Evolutionary conservation across 192 early-diverging fungal species (phyloP).

Genomic region (Entrophospora sp.): DNA sequence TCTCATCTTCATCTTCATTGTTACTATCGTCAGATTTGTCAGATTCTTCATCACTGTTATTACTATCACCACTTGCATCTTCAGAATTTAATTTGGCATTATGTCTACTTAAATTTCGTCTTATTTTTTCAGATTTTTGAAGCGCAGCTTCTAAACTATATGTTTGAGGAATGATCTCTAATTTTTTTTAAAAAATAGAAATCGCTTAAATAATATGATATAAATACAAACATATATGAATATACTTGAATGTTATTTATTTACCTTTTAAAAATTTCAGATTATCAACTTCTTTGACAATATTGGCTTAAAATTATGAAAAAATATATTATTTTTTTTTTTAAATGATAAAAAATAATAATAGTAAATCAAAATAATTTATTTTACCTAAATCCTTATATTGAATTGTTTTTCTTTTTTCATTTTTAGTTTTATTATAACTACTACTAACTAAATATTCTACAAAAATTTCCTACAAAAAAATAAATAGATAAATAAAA

Average conservation of each 20-base stretch:
- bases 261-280: conserved; percentile 28
- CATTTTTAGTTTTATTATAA: conserved; percentile 48
- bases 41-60: neutral
- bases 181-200: neutral
- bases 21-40: neutral
- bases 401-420: conserved; percentile 63
- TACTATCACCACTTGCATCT: neutral
- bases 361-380: neutral
- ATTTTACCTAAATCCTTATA: conserved; percentile 66
- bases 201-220: neutral
- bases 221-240: neutral
- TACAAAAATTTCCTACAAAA: conserved; percentile 55
- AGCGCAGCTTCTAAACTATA: neutral
- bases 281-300: conserved; percentile 27
- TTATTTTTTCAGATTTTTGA: neutral
- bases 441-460: conserved; percentile 57
- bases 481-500: neutral
- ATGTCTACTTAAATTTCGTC: neutral
- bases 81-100: neutral
- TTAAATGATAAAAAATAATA: neutral
- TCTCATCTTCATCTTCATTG: neutral
- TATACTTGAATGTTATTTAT: neutral
- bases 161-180: neutral
- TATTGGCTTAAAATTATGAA: conserved; percentile 17
- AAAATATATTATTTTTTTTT: neutral